Percentiles rank a stretch among this genome's conserved stretches.
phyloP scores from a whole-genome alignment of 1,139 yeast species.

The Yarrowia galli region DNA sequence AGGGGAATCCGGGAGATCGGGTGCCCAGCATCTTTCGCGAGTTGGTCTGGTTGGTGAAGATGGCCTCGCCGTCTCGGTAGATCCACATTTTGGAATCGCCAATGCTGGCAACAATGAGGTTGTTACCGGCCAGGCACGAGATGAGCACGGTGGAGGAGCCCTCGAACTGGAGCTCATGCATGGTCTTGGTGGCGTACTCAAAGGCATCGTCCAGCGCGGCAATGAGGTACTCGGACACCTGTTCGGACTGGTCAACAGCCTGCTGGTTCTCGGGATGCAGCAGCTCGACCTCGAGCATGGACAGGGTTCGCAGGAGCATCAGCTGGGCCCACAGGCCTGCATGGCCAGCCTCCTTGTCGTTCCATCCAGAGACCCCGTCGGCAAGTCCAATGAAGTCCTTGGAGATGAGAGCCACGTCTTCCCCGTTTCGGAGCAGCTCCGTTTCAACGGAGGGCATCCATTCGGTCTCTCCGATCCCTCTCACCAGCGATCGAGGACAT shows the following conservation, averaged over 20 bases:
- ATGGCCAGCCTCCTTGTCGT: slow-evolving; percentile 55
- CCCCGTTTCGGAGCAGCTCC: slow-evolving; percentile 52
- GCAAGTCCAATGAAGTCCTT: slow-evolving; percentile 65
- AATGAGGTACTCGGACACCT: slow-evolving; percentile 41
- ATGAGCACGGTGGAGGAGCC: slow-evolving; percentile 64
- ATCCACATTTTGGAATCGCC: slow-evolving; percentile 64
- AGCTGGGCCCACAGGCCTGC: slow-evolving; percentile 65
- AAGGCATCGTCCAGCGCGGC: slow-evolving; percentile 61
- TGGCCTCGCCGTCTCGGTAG: slow-evolving; percentile 58
- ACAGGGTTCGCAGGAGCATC: slow-evolving; percentile 57
- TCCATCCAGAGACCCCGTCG: slow-evolving; percentile 71
- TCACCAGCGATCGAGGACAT: slow-evolving; percentile 21
- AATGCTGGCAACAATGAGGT: slow-evolving; percentile 53
- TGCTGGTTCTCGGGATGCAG: slow-evolving; percentile 31
- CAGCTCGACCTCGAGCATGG: slow-evolving; percentile 40
- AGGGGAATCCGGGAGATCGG: slow-evolving; percentile 33
- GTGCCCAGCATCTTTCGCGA: slow-evolving; percentile 38
- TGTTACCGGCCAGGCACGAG: slow-evolving; percentile 61
- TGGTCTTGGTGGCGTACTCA: slow-evolving; percentile 60
- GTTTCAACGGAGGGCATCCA: slow-evolving; percentile 38
- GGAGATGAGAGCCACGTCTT: slow-evolving; percentile 67
- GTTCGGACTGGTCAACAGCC: slow-evolving; percentile 20
- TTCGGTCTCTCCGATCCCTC: slow-evolving; percentile 36
- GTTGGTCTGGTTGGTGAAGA: slow-evolving; percentile 53
- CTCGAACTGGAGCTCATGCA: slow-evolving; percentile 59